Conservation (phyloP, 345 rosid species). For the Sapria himalayana region DNA sequence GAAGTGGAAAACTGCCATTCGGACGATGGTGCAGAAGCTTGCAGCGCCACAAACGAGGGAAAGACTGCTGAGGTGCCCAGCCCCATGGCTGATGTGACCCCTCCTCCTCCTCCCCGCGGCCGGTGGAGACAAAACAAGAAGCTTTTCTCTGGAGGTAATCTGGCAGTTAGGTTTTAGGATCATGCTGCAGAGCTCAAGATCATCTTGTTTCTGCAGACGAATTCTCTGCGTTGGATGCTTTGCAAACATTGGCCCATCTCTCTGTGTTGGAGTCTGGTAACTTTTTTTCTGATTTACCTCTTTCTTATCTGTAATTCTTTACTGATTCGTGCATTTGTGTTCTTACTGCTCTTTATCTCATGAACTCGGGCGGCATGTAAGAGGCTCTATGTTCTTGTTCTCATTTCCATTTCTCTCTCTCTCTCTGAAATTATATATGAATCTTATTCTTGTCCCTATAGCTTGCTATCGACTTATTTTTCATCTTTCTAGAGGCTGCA, state of each 20-base stretch:
- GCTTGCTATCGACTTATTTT: too few species aligned
- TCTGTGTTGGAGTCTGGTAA: conserved; percentile 41
- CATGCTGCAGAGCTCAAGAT: conserved; percentile 5
- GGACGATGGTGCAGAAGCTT: conserved; percentile 61
- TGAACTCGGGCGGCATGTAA: too few species aligned
- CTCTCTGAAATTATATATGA: neutral
- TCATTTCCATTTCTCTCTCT: neutral
- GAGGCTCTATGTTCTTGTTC: too few species aligned
- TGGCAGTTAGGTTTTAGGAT: neutral
- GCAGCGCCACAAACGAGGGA: conserved; percentile 78
- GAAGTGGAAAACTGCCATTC: conserved; percentile 25
- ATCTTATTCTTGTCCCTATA: too few species aligned
- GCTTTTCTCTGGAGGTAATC: conserved; percentile 58
- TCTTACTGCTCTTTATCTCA: too few species aligned
- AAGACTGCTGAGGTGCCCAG: conserved; percentile 22
- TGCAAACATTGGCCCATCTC: conserved; percentile 63
- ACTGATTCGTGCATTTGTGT: too few species aligned
- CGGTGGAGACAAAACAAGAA: conserved; percentile 37
- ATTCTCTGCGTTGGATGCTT: conserved; percentile 46
- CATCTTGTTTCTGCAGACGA: conserved; percentile 24
- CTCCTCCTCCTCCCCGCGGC: conserved; percentile 16
- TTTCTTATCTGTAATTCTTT: too few species aligned
- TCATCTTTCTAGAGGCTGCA: too few species aligned
- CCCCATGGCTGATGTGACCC: conserved; percentile 22
- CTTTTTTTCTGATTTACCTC: neutral